Evolutionary conservation across 2,329 filamentous ascomycete genomes (phyloP), one percentile per base, ranked within the genome.

Genomic region (Trichoderma gracile): DNA sequence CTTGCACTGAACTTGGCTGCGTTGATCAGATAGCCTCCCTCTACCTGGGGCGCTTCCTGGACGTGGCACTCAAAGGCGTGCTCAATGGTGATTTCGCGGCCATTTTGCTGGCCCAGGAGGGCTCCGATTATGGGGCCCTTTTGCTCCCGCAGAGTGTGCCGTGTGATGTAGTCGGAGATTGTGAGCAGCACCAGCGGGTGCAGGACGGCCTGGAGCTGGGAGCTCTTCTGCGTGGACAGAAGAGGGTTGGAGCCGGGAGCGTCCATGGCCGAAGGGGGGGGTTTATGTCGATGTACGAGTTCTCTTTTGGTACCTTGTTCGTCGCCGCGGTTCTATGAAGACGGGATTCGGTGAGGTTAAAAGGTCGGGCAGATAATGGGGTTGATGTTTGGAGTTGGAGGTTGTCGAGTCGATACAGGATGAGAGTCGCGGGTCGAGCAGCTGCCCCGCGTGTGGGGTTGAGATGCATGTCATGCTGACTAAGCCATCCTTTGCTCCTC

Each of bases 131-230:
- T 84, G 17, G 93, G 92, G 0, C 91, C 91, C 19, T 81, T 76
- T 71, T 93, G 88, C 59, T 87, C 81, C 65, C 95, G 87, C 64
- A 97, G 84, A 1, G 89, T 91, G 77, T 97, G 93, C 66, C 95
- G 87, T 65, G 94, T 96, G 76, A 98, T 93, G 76, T 96, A 96
- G 78, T 99, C 95, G 70, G 94, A 97, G 72, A 99, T 95, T 69
- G 91, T 96, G 78, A 99, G 91, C 69, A 98, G 89, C 59, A 97
- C 93, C 55, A 99, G 88, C 27, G 95, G 95, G 73, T 99, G 95
- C 19, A 99, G 86, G 71, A 93, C 87, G 63, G 93, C 87, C 68
- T 92, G 89, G 50, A 96, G 86, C 76, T 95, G 91, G 47, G 85
- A 84, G 69, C 86, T 83, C 77, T 87, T 89, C 72, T 87, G 83